Base-by-base conservation (phyloP, 2,329 filamentous ascomycete genomes). In the Cladosporium sp. region DNA sequence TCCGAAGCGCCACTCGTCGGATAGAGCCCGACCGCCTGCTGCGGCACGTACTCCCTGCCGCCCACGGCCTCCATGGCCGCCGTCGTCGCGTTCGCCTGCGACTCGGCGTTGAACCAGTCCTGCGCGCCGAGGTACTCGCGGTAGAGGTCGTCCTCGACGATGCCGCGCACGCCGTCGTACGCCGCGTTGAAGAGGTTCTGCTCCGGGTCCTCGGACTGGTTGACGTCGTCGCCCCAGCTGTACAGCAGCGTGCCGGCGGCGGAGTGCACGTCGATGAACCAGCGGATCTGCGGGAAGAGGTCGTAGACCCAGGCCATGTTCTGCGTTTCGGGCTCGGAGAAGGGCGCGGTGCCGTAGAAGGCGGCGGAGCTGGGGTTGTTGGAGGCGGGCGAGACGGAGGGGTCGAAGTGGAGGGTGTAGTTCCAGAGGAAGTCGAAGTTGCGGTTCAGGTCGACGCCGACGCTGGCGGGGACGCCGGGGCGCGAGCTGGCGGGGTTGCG, bases 361-460 rank as follows among this genome's bases (percentile, higher is more conserved):
- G 72, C 70, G 59, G 79, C 72, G 4, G 70, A 73, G 19, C 59
- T 62, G 0, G 79, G 77, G 22, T 62, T 67, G 8, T 65, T 68
- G 5, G 74, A 77, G 18, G 74, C 72, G n/a, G 66, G 66, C 2
- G 63, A 33, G 2, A 70, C 67, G 16, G 62, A 61, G 7, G 68
- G 60, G 31, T 69, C 64, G 31, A 74, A 76, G 63, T 78, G 80
- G 44, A 70, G 65, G 32, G 61, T 67, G 59, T 74, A 78, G 66
- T 83, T 74, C 76, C 79, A 83, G 7, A 80, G 63, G 63, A 79
- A 78, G 63, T 81, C 77, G 58, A 80, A 80, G 68, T 81, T 81
- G 49, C 78, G 72, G 65, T 81, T 81, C 46, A 81, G 66, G 58
- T 81, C 78, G 32, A 80, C 68, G 14, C 77, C 77, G 22, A 76